Conservation (phyloP, 345 rosid species). For the Hibiscus trionum region DNA sequence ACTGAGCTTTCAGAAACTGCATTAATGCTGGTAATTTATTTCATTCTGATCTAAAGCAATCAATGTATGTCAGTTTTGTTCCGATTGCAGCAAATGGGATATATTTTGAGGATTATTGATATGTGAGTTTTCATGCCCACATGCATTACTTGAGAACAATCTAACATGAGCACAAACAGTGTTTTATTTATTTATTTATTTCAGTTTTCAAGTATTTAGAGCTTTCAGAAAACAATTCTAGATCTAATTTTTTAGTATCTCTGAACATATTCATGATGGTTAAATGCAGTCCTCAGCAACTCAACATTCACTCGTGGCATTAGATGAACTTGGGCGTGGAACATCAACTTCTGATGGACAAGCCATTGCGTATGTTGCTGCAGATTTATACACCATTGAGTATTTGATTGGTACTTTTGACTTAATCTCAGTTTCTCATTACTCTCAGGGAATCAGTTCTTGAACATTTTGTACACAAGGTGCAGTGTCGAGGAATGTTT, state of each 20-base stretch:
- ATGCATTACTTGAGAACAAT: too few species aligned
- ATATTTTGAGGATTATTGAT: not conserved
- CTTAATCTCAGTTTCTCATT: not conserved
- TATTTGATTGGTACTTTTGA: not conserved
- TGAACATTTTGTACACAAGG: conserved; percentile 73
- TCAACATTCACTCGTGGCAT: conserved; percentile 66
- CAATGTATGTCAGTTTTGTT: not conserved
- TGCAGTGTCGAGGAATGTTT: conserved; percentile 85
- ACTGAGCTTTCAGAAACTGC: conserved; percentile 99
- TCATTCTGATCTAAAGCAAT: not conserved
- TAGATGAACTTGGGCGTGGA: conserved; percentile 98
- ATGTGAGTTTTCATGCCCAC: not conserved
- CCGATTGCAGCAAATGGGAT: not conserved
- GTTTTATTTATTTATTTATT: too few species aligned
- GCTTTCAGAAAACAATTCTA: too few species aligned
- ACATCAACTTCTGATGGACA: conserved; percentile 97
- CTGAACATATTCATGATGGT: conserved; percentile 3
- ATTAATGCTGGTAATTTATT: conserved; percentile 64
- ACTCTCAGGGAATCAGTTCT: conserved; percentile 73
- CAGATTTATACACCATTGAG: not conserved
- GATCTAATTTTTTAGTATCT: not conserved
- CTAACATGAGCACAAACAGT: too few species aligned
- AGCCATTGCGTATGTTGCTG: conserved; percentile 80
- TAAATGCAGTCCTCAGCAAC: conserved; percentile 71
- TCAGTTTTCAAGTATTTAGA: not conserved